Evolutionary conservation across 2,329 filamentous ascomycete genomes (phyloP).

Genomic region (Paraphoma sp.): DNA sequence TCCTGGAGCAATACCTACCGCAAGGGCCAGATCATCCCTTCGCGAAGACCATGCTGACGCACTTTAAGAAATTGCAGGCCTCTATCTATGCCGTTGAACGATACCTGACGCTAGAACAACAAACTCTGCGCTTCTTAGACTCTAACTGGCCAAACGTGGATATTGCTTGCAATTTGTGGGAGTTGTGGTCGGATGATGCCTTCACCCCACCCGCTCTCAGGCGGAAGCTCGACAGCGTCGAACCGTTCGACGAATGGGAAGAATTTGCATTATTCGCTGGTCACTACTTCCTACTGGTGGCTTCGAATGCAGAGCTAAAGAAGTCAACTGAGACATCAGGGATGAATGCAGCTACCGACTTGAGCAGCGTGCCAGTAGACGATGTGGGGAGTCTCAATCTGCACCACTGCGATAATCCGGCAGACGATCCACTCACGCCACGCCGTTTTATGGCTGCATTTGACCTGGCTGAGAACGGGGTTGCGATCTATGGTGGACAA

Average conservation of each 20-base stretch:
- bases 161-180: slow-evolving; percentile 74
- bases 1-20: slow-evolving; percentile 86
- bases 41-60: slow-evolving; percentile 81
- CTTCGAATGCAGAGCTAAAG: slow-evolving; percentile 53
- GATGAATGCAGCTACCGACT: slow-evolving; percentile 2
- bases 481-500: slow-evolving; percentile 54
- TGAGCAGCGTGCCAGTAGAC: slow-evolving; percentile 1
- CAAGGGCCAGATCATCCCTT: slow-evolving; percentile 82
- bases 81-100: slow-evolving; percentile 75
- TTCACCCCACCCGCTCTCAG: slow-evolving; percentile 70
- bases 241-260: slow-evolving; percentile 96
- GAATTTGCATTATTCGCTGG: slow-evolving; percentile 85
- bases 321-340: slow-evolving; percentile 12
- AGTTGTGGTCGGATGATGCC: slow-evolving; percentile 74
- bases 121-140: slow-evolving; percentile 70
- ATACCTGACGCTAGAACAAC: slow-evolving; percentile 72
- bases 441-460: slow-evolving; percentile 52
- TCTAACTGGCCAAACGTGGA: slow-evolving; percentile 72
- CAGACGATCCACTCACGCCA: slow-evolving; percentile 21
- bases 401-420: slow-evolving; percentile 15
- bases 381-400: slow-evolving; percentile 21
- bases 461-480: slow-evolving; percentile 31
- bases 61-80: slow-evolving; percentile 82
- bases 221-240: slow-evolving; percentile 69
- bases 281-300: slow-evolving; percentile 82